phyloP scores from a whole-genome alignment of 352 stramenopile genomes.

The Blastocystis sp. region DNA sequence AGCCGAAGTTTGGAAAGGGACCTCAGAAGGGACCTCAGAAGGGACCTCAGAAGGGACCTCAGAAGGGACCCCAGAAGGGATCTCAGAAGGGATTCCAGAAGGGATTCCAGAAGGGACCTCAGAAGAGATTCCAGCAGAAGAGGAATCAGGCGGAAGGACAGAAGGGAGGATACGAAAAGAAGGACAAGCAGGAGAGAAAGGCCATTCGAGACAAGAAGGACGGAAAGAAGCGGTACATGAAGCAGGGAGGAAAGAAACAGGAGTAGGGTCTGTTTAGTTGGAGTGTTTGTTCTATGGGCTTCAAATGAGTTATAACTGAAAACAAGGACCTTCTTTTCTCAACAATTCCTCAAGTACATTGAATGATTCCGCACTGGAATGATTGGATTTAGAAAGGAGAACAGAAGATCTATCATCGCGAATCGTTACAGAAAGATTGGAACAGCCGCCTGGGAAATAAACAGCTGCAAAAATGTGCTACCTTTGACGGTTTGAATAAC shows the following conservation, averaged over 20 bases:
- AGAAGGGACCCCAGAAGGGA: constrained; percentile 2
- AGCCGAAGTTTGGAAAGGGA: constrained; percentile 18
- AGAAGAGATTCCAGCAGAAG: too few species aligned
- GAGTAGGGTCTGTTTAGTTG: neutral
- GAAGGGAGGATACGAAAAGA: constrained; percentile 57
- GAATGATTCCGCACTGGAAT: too few species aligned
- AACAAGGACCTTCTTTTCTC: too few species aligned
- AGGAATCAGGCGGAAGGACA: constrained; percentile 33
- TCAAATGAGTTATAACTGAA: too few species aligned
- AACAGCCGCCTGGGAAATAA: too few species aligned
- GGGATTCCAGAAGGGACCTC: constrained; percentile 59
- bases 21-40: constrained; percentile 56
- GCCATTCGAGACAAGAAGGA: constrained; percentile 57
- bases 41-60: neutral
- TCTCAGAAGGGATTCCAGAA: constrained; percentile 55
- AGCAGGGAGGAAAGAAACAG: neutral
- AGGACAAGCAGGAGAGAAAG: constrained; percentile 59
- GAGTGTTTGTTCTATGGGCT: neutral
- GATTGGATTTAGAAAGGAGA: too few species aligned
- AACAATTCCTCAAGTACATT: too few species aligned
- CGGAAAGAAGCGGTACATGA: neutral
- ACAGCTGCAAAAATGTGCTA: too few species aligned
- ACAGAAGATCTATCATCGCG: too few species aligned
- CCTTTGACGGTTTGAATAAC: too few species aligned
- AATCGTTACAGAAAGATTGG: too few species aligned